These are phyloP conservation scores for Jamesozyma gamospora DNA, from an alignment of 805 yeast genomes.

Conservation along the genomic window DNA sequence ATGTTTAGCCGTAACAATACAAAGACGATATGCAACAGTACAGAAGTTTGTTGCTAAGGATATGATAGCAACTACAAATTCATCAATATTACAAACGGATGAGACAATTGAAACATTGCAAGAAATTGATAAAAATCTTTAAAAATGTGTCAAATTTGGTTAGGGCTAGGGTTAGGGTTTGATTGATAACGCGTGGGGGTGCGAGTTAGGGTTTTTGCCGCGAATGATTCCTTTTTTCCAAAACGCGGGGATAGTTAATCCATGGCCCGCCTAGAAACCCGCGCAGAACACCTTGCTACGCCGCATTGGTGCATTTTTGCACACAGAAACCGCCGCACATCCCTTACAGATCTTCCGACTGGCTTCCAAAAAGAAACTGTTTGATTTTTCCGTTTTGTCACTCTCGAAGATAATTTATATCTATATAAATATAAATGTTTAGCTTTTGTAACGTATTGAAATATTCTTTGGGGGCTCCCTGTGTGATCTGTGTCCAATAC, in stretches of 20 bases:
- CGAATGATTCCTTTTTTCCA: background rate
- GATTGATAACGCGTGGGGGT: too few relatives aligned
- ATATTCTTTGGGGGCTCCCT: too few relatives aligned
- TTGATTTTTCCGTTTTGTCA: too few relatives aligned
- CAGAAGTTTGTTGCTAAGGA: constrained; percentile 7
- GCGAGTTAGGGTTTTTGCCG: too few relatives aligned
- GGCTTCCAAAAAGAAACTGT: too few relatives aligned
- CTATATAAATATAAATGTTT: too few relatives aligned
- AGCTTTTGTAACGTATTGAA: too few relatives aligned
- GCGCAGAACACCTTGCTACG: background rate
- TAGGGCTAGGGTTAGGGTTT: too few relatives aligned
- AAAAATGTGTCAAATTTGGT: too few relatives aligned
- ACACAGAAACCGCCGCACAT: background rate
- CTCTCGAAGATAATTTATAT: too few relatives aligned
- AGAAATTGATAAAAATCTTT: background rate
- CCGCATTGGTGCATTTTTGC: background rate
- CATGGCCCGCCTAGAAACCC: background rate
- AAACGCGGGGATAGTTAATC: background rate
- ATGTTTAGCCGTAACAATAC: constrained; percentile 20
- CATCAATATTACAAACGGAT: background rate
- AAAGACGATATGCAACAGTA: constrained; percentile 20
- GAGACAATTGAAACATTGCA: background rate
- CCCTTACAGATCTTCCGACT: too few relatives aligned
- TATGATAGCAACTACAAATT: background rate
- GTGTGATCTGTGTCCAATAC: too few relatives aligned